A percentile compares a stretch with the other conserved stretches of the same genome.
These are phyloP conservation scores for Talaromyces ruber DNA, from an alignment of 495 filamentous ascomycete genomes.

Conservation along the genomic window DNA sequence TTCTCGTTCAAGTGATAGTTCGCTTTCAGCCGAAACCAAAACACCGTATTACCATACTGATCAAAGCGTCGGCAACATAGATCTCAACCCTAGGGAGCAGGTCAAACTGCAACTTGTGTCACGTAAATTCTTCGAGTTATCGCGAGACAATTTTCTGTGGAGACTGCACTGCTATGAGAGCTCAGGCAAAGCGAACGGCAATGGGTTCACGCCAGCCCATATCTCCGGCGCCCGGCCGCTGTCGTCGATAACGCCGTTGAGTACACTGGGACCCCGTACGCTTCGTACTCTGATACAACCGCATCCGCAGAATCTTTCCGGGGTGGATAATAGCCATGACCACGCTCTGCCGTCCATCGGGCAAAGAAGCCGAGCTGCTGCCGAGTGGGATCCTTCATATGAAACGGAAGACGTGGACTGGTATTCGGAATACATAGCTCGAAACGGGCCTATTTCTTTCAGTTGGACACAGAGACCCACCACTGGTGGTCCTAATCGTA, in stretches of 20 bases:
- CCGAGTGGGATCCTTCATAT: constrained; percentile 76
- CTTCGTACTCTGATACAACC: constrained; percentile 31
- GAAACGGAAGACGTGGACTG: constrained; percentile 56
- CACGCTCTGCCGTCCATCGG: constrained; percentile 17
- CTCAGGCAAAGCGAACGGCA: constrained; percentile 38
- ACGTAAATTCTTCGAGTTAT: constrained; percentile 55
- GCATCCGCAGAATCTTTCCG: constrained; percentile 9
- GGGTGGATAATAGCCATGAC: constrained; percentile 7
- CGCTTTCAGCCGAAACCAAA: neutral
- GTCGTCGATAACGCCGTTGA: constrained; percentile 21
- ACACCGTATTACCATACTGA: neutral
- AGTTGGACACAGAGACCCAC: constrained; percentile 65
- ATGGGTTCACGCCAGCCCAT: constrained; percentile 22
- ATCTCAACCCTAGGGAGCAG: constrained; percentile 60
- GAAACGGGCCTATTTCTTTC: constrained; percentile 62
- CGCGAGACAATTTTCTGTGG: constrained; percentile 72
- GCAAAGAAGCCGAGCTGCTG: constrained; percentile 46
- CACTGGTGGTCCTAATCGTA: constrained; percentile 22
- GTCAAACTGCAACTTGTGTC: constrained; percentile 65
- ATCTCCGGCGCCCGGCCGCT: constrained; percentile 27
- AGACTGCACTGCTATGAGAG: constrained; percentile 63
- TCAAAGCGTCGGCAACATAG: constrained; percentile 29
- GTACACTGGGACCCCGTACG: constrained; percentile 23
- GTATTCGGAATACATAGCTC: constrained; percentile 83
- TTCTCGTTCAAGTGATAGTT: neutral